Conservation (phyloP, 148 eudicot species). For the Rhododendron mucronatum region DNA sequence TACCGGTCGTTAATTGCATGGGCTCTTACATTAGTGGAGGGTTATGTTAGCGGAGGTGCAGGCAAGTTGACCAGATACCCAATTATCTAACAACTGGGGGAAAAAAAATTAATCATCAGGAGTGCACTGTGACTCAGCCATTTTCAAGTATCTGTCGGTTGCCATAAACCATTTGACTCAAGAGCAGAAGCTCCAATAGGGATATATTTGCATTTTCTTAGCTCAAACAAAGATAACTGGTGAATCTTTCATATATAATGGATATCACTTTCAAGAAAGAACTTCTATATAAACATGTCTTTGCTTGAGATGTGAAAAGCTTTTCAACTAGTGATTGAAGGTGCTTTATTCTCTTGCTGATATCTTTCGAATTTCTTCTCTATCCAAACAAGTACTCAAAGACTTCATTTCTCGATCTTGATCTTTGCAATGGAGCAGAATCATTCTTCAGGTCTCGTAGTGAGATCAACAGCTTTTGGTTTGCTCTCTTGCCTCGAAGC, state of each 20-base stretch:
- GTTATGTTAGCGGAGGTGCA: background rate
- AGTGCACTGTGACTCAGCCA: background rate
- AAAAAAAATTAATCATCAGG: background rate
- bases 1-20: background rate
- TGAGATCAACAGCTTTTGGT: background rate
- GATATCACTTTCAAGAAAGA: background rate
- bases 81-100: background rate
- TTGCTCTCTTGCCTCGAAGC: background rate
- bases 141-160: background rate
- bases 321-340: slow-evolving; percentile 1
- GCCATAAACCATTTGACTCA: background rate
- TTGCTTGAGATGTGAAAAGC: background rate
- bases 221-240: background rate
- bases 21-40: background rate
- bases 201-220: background rate
- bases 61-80: background rate
- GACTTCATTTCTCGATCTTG: background rate
- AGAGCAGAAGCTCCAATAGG: background rate
- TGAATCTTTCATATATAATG: background rate
- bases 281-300: background rate
- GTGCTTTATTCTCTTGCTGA: background rate
- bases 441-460: background rate
- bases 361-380: background rate
- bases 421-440: background rate
- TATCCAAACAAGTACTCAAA: background rate